Evolutionary conservation across 164 flowering plant genomes (phyloP).

Genomic region (Annona squamosa): DNA sequence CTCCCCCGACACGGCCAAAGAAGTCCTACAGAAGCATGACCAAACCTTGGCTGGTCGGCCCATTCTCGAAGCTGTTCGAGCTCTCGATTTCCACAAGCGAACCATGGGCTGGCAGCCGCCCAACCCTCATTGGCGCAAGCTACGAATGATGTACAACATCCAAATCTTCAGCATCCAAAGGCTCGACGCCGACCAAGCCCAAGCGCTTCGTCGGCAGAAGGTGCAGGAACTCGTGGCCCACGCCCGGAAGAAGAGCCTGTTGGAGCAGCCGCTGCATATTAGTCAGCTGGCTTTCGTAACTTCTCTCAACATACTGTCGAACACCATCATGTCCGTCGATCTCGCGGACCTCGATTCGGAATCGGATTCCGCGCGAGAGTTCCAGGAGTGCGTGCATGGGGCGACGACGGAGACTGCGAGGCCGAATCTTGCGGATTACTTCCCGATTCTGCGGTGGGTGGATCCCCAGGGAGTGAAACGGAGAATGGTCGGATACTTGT

Average conservation of each 20-base stretch:
- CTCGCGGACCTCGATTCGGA: constrained; percentile 8
- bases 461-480: constrained; percentile 18
- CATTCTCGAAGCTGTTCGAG: constrained; percentile 7
- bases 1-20: constrained; percentile 19
- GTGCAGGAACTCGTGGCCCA: constrained; percentile 12
- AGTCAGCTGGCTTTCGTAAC: constrained; percentile 13
- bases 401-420: constrained; percentile 14
- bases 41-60: constrained; percentile 13
- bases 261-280: constrained; percentile 6
- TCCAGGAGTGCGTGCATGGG: constrained; percentile 15
- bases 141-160: constrained; percentile 14
- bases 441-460: constrained; percentile 8
- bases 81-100: constrained; percentile 1
- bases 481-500: not conserved
- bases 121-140: constrained; percentile 18
- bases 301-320: constrained; percentile 18
- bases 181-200: constrained; percentile 3
- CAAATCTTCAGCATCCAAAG: constrained; percentile 7
- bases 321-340: constrained; percentile 22
- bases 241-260: not conserved
- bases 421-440: constrained; percentile 14
- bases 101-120: constrained; percentile 19
- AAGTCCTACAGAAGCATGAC: constrained; percentile 25
- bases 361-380: constrained; percentile 11
- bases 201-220: constrained; percentile 11